Evolutionary conservation across 257 asterid genomes (phyloP).

Genomic region (Handroanthus guayacan): DNA sequence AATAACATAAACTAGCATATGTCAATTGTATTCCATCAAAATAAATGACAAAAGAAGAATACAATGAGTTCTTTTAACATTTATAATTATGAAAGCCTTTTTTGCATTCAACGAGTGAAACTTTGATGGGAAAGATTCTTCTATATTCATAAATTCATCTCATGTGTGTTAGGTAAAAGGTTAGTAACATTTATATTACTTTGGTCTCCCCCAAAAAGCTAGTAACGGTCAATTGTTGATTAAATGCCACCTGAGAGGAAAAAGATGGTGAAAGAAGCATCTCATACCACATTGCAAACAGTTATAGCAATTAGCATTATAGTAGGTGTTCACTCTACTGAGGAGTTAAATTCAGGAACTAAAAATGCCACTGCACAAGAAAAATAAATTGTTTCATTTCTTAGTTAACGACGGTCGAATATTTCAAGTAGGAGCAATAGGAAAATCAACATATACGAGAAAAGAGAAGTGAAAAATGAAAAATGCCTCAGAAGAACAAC

Average conservation of each 20-base stretch:
- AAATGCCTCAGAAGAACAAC: conserved; percentile 13
- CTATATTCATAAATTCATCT: neutral
- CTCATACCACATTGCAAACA: neutral
- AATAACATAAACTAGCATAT: neutral
- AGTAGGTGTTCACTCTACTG: neutral
- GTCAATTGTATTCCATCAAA: conserved; percentile 7
- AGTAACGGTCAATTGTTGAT: no score
- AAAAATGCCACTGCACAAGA: neutral
- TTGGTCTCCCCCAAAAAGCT: no score
- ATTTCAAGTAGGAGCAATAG: neutral
- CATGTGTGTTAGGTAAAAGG: neutral
- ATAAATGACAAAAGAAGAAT: neutral
- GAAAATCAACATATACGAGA: neutral
- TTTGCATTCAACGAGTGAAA: neutral
- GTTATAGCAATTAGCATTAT: neutral
- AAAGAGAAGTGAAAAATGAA: neutral
- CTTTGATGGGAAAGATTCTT: neutral
- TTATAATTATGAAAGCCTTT: neutral
- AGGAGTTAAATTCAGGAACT: neutral
- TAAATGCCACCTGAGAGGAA: no score
- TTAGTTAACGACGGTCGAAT: neutral
- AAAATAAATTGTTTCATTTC: neutral
- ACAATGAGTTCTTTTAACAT: neutral
- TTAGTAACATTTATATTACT: neutral
- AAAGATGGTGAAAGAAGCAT: no score